Base-by-base conservation (phyloP, 371 early-diverging fungal genomes). In the Lichtheimia hyalospora region DNA sequence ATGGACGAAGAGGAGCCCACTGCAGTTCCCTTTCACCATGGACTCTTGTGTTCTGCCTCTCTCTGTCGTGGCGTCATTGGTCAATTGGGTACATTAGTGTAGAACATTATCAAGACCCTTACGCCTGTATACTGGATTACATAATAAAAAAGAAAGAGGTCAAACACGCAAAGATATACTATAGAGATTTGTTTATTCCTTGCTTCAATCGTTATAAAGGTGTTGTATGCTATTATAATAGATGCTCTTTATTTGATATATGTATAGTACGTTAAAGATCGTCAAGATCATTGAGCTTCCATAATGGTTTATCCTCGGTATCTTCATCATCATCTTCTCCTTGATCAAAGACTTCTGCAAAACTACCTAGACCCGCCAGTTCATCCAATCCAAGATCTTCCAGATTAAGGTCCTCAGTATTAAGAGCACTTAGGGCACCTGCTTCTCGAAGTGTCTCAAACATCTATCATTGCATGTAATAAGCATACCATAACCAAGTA, bases 21-120 rank as follows among this genome's bases (percentile, higher is more conserved):
- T 20, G 77, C 68, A 20, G 52, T 73, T 64, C 82, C 88, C 71
- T 41, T 77, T 69, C 61, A 75, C 67, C 78, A 83, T 77, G 65
- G 75, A 63, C 5, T 75, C 27, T 54, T 81, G 61, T 62, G 84
- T 77, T 76, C 77, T 43, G 71, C 77, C 3, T 69, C 71, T 14
- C 66, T 76, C 10, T 73, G 77, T 44, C 69, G 56, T 16, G 14
- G 21, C 43, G 59, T 69, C 23, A 54, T 69, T 20, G 58, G 48
- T 8, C 55, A 55, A 41, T 34, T 69, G 34, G 43, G 54, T 41
- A 27, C 41, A 0, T 53, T 60, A 21, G 20, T 54, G 23, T 54
- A 27, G 40, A 54, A 39, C 34, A 34, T 34, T 34, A 34, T 34
- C 34, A 34, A 34, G 34, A 34, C 34, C 34, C 10, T 34, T 34